Conservation (phyloP, 1,139 yeast species). For the Taiozyma sp. region DNA sequence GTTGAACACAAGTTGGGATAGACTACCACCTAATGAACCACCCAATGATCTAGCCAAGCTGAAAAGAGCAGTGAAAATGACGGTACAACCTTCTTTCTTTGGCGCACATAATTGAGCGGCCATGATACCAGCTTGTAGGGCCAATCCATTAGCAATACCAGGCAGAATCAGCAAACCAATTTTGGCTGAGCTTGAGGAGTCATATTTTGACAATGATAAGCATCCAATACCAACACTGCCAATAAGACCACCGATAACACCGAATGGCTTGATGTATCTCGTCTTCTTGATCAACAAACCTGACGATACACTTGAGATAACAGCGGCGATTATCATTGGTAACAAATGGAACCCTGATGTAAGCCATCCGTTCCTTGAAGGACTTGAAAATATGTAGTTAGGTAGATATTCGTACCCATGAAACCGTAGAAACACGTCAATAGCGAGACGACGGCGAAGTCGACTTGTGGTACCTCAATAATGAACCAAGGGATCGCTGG, state of each 20-base stretch:
- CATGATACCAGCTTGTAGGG: slow-evolving; percentile 48
- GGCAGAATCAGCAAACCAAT: slow-evolving; percentile 51
- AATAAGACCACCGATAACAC: slow-evolving; percentile 38
- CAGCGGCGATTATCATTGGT: slow-evolving; percentile 50
- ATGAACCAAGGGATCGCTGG: slow-evolving; percentile 46
- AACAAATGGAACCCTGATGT: slow-evolving; percentile 54
- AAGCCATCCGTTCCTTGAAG: slow-evolving; percentile 42
- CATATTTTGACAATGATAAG: slow-evolving; percentile 34
- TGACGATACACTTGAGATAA: slow-evolving; percentile 40
- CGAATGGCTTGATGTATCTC: slow-evolving; percentile 44
- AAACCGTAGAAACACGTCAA: slow-evolving; percentile 40
- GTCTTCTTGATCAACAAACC: slow-evolving; percentile 45
- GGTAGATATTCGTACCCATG: slow-evolving; percentile 39
- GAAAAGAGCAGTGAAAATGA: slow-evolving; percentile 44
- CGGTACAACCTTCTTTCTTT: slow-evolving; percentile 43
- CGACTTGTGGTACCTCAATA: slow-evolving; percentile 21
- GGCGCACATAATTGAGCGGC: slow-evolving; percentile 58
- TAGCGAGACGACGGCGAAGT: slow-evolving; percentile 34
- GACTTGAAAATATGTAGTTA: slow-evolving; percentile 56
- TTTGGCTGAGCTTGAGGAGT: slow-evolving; percentile 33
- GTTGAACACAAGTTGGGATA: slow-evolving; percentile 46
- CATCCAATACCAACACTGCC: slow-evolving; percentile 53
- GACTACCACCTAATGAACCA: slow-evolving; percentile 42
- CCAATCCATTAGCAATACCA: slow-evolving; percentile 53
- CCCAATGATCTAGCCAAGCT: slow-evolving; percentile 45